These are phyloP conservation scores for Astrothelium subdiscretum DNA, from an alignment of 495 filamentous ascomycete genomes.

Conservation along the genomic window DNA sequence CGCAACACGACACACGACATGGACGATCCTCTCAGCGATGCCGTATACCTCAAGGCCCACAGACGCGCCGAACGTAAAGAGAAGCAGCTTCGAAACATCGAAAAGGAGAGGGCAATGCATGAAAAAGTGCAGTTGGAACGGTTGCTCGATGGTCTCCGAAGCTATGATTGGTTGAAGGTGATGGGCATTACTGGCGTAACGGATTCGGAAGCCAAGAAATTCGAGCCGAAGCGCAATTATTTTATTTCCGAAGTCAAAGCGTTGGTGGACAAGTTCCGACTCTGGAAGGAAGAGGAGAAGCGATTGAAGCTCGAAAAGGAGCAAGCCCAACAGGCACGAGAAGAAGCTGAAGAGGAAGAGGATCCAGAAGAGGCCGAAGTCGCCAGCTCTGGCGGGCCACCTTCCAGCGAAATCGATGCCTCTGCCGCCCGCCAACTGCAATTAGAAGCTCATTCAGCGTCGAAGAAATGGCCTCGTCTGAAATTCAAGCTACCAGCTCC, in stretches of 20 bases:
- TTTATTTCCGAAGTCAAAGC: constrained; percentile 70
- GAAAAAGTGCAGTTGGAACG: constrained; percentile 81
- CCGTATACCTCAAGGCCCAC: constrained; percentile 56
- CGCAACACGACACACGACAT: constrained; percentile 29
- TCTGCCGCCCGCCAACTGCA: constrained; percentile 61
- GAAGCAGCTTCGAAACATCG: constrained; percentile 85
- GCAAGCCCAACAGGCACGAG: constrained; percentile 33
- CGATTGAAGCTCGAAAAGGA: constrained; percentile 60
- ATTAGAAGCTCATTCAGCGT: constrained; percentile 48
- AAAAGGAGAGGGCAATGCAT: constrained; percentile 83
- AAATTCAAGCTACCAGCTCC: constrained; percentile 17
- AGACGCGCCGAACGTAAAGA: constrained; percentile 74
- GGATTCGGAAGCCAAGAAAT: constrained; percentile 69
- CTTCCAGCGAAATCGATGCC: constrained; percentile 62
- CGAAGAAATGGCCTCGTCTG: constrained; percentile 16
- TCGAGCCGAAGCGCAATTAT: constrained; percentile 71
- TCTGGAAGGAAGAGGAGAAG: constrained; percentile 87
- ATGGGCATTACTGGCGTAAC: constrained; percentile 88
- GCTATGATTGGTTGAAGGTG: constrained; percentile 84
- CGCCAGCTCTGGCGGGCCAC: constrained; percentile 40
- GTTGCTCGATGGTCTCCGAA: constrained; percentile 72
- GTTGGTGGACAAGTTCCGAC: constrained; percentile 73
- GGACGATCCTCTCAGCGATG: constrained; percentile 59
- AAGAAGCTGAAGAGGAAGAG: constrained; percentile 33
- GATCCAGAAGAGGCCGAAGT: constrained; percentile 28